phyloP scores from a whole-genome alignment of 2,329 filamentous ascomycete species.

The Fusarium verticillioides region DNA sequence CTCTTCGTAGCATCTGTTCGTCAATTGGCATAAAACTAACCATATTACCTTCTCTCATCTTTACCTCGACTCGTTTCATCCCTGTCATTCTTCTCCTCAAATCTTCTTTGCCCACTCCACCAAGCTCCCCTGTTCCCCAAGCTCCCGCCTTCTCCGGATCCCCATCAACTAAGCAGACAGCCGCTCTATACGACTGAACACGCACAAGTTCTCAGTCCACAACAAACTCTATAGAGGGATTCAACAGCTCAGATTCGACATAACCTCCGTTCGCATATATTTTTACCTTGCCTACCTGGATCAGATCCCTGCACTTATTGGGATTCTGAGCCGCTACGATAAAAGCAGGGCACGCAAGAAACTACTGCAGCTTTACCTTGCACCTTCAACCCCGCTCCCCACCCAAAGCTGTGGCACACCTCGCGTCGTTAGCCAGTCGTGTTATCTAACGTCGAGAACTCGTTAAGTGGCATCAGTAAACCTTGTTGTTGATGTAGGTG shows the following conservation, averaged over 20 bases:
- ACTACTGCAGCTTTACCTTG: constrained; percentile 43
- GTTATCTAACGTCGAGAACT: constrained; percentile 45
- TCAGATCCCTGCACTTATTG: constrained; percentile 19
- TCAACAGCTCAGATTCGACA: background rate
- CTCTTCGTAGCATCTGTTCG: constrained; percentile 21
- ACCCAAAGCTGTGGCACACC: constrained; percentile 39
- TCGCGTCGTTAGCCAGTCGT: constrained; percentile 40
- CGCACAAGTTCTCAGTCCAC: background rate
- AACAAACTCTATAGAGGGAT: background rate
- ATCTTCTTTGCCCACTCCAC: constrained; percentile 13
- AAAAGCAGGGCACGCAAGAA: constrained; percentile 32
- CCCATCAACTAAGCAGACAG: constrained; percentile 18
- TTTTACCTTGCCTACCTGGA: background rate
- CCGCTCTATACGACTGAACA: constrained; percentile 5
- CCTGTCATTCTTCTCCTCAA: background rate
- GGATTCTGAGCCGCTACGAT: constrained; percentile 15
- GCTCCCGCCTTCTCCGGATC: constrained; percentile 27
- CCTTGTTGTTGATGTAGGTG: constrained; percentile 41
- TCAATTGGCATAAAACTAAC: constrained; percentile 11
- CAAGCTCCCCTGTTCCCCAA: constrained; percentile 25
- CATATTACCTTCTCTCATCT: background rate
- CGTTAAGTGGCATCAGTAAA: constrained; percentile 37
- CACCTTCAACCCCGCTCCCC: constrained; percentile 42
- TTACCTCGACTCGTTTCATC: constrained; percentile 6
- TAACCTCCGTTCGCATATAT: background rate